Base-by-base conservation (phyloP, 2,329 filamentous ascomycete species). In the Penicillium sp. region DNA sequence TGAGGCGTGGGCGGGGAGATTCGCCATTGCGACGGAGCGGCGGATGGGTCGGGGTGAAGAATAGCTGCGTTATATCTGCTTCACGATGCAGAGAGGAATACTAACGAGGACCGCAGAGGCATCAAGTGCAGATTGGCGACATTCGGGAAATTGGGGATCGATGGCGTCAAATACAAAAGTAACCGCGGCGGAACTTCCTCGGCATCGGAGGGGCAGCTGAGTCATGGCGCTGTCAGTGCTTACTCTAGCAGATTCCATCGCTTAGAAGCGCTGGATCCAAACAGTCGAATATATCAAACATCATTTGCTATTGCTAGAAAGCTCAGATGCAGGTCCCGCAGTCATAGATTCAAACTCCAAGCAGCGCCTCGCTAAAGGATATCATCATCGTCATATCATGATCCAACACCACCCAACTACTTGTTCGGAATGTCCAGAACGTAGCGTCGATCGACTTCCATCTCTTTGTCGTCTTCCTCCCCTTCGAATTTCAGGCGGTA, bases 371-470 rank as follows among this genome's bases (percentile, higher is more conserved):
- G 51, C 51, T 55, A 51, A 52, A 50, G 48, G 50, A 51, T 54
- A 56, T 55, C 48, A 50, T 50, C 18, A n/a, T n/a, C 41, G 45
- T 55, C 49, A 46, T 40, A 47, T 49, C 44, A 44, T 45, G 40
- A 35, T 13, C 30, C 11, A 30, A 5, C 17, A 12, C 33, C 30
- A 11, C 11, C 30, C 35, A 8, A 20, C 6, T 48, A 69, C 51
- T 69, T 71, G 30, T 67, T 67, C 29, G 79, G 70, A 51, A 85
- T 84, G 55, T 90, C 85, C 34, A 90, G 74, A 6, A 90, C 85
- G 57, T 84, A 85, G 33, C 85, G 74, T 42, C 82, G 70, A 51
- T 85, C 83, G 15, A 90, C 84, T 48, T 84, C 77, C 63, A 85
- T 84, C 59, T 85, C 76, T 47, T 80, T 85, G 51, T 79, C 81